Base-by-base conservation (phyloP, 208 protist species). In the Crithidia expoeki region DNA sequence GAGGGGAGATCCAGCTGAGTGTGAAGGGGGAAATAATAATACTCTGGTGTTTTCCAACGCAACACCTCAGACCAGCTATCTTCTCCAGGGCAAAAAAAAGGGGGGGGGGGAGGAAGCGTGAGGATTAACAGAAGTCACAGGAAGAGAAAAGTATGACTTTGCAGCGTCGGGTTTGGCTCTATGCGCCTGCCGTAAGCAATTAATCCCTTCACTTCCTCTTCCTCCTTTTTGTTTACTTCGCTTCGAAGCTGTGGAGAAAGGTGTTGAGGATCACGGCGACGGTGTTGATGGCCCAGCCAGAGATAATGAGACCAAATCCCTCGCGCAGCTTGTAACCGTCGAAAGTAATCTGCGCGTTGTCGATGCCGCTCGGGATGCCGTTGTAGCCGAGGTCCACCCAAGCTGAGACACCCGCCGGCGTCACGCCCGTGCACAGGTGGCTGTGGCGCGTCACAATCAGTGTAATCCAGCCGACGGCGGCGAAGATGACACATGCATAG, bases 371-470 rank as follows among this genome's bases (percentile, higher is more conserved):
- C 2, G 78, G 81, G 28, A 83, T 80, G 44, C 77, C 81, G 67
- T 87, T 87, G 79, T 83, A 83, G 36, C 67, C 70, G n/a, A 79
- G 27, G 50, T 76, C 69, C 27, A 44, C 42, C 81, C 81, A 83
- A n/a, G 71, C 42, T 44, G 78, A 81, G 63, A 57, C 58, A n/a
- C 74, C 74, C 21, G 49, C 9, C 46, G 59, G 63, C 28, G 69
- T 66, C 25, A 53, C 72, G 23, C 62, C 60, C 28, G 67, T 76
- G 59, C 81, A 84, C 17, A 87, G 64, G 67, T 63, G 70, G 14
- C 55, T 36, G 40, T 81, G 44, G 27, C 50, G 36, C 28, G 71
- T 81, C 17, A 68, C 68, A 4, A 79, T 25, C 16, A 87, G 62
- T 14, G 73, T 55, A 6, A 82, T 70, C 79, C 78, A 83, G 60